These are phyloP conservation scores for Penicillium concentricum DNA, from an alignment of 2,329 filamentous ascomycete genomes.

Conservation along the genomic window DNA sequence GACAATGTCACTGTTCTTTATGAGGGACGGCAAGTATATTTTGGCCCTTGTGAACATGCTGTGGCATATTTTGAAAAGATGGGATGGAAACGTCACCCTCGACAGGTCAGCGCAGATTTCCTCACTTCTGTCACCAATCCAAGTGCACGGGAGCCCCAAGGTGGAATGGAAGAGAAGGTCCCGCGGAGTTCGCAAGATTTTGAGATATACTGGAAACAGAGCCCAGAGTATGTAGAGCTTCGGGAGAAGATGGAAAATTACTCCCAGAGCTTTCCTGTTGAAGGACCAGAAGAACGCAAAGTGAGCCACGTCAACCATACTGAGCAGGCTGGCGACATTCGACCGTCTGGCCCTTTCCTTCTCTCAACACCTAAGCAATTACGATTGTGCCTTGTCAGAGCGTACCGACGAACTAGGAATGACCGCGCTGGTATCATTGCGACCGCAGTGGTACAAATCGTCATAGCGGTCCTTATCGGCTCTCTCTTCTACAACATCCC, in stretches of 20 bases:
- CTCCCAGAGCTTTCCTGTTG: conserved; percentile 29
- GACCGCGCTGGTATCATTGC: not conserved
- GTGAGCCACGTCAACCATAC: conserved; percentile 27
- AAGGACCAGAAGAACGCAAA: conserved; percentile 17
- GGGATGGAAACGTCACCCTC: conserved; percentile 64
- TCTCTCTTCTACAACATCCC: conserved; percentile 65
- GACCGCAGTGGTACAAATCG: not conserved
- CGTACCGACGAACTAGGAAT: conserved; percentile 58
- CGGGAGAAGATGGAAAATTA: conserved; percentile 31
- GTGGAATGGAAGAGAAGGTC: conserved; percentile 59
- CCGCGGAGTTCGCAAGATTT: conserved; percentile 69
- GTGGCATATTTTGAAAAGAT: conserved; percentile 65
- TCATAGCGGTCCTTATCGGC: not conserved
- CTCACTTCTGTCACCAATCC: conserved; percentile 67
- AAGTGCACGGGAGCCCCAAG: conserved; percentile 52
- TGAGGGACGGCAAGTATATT: conserved; percentile 74
- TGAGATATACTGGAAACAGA: conserved; percentile 46
- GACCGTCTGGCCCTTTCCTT: conserved; percentile 62
- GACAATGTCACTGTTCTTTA: conserved; percentile 73
- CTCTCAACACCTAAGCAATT: conserved; percentile 73
- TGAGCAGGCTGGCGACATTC: conserved; percentile 31
- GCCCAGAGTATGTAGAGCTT: conserved; percentile 28
- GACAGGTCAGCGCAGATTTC: conserved; percentile 68
- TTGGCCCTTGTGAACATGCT: conserved; percentile 59
- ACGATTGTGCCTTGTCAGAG: conserved; percentile 72